A percentile compares a stretch with the other conserved stretches of the same genome.
These are phyloP conservation scores for Hypoxylon crocopeplum DNA, from an alignment of 495 filamentous ascomycete species.

Conservation along the genomic window DNA sequence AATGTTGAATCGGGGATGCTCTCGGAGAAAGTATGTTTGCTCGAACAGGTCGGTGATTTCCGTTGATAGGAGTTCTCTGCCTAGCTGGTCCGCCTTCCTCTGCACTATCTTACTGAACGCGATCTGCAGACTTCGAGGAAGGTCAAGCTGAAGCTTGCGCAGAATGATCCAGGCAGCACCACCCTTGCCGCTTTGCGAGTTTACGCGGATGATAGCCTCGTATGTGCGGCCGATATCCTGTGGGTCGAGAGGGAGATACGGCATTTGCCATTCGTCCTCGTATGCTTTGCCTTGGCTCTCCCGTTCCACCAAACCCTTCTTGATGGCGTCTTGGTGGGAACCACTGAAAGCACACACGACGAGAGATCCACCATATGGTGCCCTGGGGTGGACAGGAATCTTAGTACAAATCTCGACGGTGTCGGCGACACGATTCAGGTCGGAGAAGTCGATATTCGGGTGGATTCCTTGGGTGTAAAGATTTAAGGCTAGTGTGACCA, in stretches of 20 bases:
- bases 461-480: conserved; percentile 95
- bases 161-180: conserved; percentile 95
- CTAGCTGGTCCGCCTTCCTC: conserved; percentile 71
- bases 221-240: conserved; percentile 94
- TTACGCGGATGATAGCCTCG: conserved; percentile 97
- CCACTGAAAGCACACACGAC: conserved; percentile 91
- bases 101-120: conserved; percentile 92
- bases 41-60: conserved; percentile 92
- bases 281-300: conserved; percentile 63
- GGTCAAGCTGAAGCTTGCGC: conserved; percentile 84
- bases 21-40: conserved; percentile 80
- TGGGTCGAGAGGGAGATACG: conserved; percentile 93
- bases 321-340: conserved; percentile 96
- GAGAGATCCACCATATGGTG: conserved; percentile 88
- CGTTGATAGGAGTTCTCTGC: conserved; percentile 78
- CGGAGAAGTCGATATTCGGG: conserved; percentile 89
- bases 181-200: conserved; percentile 94
- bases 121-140: conserved; percentile 90
- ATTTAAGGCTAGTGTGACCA: conserved; percentile 93
- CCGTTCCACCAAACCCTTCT: conserved; percentile 88
- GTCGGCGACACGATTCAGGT: conserved; percentile 86
- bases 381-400: conserved; percentile 88
- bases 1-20: conserved; percentile 82
- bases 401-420: conserved; percentile 92
- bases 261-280: conserved; percentile 73